Conservation (phyloP, 2,329 filamentous ascomycete species). For the Alternaria ventricosa region DNA sequence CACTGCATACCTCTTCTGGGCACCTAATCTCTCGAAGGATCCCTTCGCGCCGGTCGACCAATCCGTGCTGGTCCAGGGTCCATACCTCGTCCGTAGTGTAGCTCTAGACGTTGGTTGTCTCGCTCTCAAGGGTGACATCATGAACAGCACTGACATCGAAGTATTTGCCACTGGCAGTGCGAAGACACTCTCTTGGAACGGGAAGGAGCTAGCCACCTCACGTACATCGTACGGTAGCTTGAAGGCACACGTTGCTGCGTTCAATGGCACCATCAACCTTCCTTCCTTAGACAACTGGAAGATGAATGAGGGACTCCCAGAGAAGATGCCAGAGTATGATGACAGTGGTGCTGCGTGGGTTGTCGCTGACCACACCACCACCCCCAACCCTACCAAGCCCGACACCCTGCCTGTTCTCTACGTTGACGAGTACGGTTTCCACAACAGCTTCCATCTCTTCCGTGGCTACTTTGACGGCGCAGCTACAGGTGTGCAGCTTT, state of each 20-base stretch:
- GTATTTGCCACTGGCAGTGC: conserved; percentile 43
- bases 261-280: conserved; percentile 40
- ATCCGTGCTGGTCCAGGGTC: conserved; percentile 50
- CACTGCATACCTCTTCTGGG: conserved; percentile 49
- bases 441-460: conserved; percentile 52
- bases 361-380: conserved; percentile 45
- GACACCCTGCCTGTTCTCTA: conserved; percentile 51
- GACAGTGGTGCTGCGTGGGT: conserved; percentile 54
- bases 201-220: conserved; percentile 35
- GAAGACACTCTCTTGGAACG: conserved; percentile 49
- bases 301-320: conserved; percentile 57
- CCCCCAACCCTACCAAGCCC: conserved; percentile 48
- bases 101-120: conserved; percentile 30
- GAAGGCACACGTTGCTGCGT: conserved; percentile 36
- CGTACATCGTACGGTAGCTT: conserved; percentile 48
- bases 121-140: conserved; percentile 45
- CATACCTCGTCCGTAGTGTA: conserved; percentile 50
- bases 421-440: conserved; percentile 52
- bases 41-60: conserved; percentile 49
- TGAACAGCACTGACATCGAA: conserved; percentile 45
- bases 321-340: conserved; percentile 54
- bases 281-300: conserved; percentile 57
- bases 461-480: conserved; percentile 50
- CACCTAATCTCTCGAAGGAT: conserved; percentile 48
- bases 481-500: conserved; percentile 56